Base-by-base conservation (phyloP, 139 green algal genomes). In the Haematococcus lacustris region DNA sequence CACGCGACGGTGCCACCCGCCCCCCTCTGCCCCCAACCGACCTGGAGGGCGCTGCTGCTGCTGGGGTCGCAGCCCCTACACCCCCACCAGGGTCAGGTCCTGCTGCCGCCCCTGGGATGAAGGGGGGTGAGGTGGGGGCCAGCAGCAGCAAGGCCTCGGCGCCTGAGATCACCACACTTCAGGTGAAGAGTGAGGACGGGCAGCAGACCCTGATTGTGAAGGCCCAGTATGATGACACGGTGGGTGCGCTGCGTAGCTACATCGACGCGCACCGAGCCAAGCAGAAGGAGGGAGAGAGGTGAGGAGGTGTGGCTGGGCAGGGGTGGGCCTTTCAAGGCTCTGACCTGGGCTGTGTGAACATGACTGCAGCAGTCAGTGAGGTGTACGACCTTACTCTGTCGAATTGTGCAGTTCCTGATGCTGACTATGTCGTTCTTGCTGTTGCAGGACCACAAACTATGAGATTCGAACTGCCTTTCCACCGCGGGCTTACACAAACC, bases 121-220 rank as follows among this genome's bases (percentile, higher is more conserved):
- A n/a, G n/a, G n/a, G n/a, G n/a, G n/a, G n/a, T n/a, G n/a, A n/a
- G n/a, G n/a, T n/a, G n/a, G n/a, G n/a, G n/a, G n/a, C n/a, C n/a
- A n/a, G n/a, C n/a, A n/a, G n/a, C n/a, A n/a, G n/a, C n/a, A n/a
- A n/a, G n/a, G n/a, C n/a, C n/a, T n/a, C n/a, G n/a, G n/a, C n/a
- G n/a, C n/a, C n/a, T n/a, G n/a, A n/a, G n/a, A n/a, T n/a, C n/a
- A n/a, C n/a, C n/a, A n/a, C n/a, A n/a, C n/a, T n/a, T n/a, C 79
- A 86, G 70, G 74, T 90, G 35, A 88, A 88, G 68, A 83, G 73
- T 60, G 71, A 85, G 60, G 78, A 88, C 50, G 84, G 84, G 25
- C 74, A 80, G 71, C 79, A 85, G 68, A 88, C 75, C 28, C 83
- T 81, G 62, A 82, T 88, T 17, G 17, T 90, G 3, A 84, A 78